Percentiles rank a stretch among this genome's conserved stretches.
phyloP scores from a whole-genome alignment of 306 rosid genomes.

The Senna siamea region DNA sequence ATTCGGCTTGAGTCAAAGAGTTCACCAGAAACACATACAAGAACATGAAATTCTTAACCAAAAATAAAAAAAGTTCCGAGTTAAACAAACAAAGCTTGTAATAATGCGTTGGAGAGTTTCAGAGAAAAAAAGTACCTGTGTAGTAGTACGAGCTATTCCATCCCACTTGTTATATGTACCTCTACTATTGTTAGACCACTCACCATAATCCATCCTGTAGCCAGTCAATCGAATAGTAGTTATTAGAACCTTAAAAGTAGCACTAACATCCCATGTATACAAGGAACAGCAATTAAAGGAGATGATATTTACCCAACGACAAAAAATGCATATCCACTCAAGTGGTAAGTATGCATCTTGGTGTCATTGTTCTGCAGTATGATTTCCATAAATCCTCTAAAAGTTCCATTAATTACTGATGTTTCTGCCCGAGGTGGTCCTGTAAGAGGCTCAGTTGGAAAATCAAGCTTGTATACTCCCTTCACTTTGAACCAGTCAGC shows the following conservation, averaged over 20 bases:
- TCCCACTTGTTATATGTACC: slow-evolving; percentile 99
- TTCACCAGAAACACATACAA: background rate
- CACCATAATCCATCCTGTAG: slow-evolving; percentile 95
- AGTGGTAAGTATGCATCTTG: slow-evolving; percentile 86
- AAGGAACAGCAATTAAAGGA: slow-evolving; percentile 26
- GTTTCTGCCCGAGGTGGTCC: slow-evolving; percentile 74
- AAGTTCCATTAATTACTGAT: slow-evolving; percentile 88
- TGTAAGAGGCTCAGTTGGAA: slow-evolving; percentile 71
- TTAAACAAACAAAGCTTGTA: slow-evolving; percentile 10
- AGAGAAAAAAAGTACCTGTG: slow-evolving; percentile 60
- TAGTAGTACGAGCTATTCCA: slow-evolving; percentile 92
- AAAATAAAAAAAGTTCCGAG: background rate
- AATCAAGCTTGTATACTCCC: slow-evolving; percentile 83
- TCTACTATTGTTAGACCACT: slow-evolving; percentile 91
- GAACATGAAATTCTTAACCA: slow-evolving; percentile 8
- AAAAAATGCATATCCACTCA: slow-evolving; percentile 92
- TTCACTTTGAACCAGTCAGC: slow-evolving; percentile 79
- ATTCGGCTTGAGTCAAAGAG: slow-evolving; percentile 20
- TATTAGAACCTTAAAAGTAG: background rate
- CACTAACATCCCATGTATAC: background rate
- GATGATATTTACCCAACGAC: slow-evolving; percentile 74
- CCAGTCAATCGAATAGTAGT: slow-evolving; percentile 34
- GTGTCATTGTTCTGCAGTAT: slow-evolving; percentile 92
- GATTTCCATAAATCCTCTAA: slow-evolving; percentile 90
- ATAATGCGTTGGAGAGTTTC: slow-evolving; percentile 22